Conservation (phyloP, 108 stramenopile species). For the Mediolabrus comicus region DNA sequence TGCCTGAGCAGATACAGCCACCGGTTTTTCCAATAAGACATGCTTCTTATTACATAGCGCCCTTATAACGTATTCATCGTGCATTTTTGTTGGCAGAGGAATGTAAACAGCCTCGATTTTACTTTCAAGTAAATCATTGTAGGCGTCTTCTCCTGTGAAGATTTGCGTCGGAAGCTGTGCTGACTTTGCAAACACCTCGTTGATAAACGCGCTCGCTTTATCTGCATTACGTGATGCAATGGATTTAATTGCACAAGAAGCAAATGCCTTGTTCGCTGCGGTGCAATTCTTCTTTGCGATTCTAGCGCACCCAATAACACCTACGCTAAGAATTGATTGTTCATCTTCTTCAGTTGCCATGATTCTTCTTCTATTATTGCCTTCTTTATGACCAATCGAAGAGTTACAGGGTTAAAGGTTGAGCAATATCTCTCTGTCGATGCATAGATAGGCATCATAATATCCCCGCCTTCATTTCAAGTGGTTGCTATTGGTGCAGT, state of each 20-base stretch:
- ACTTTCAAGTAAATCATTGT: conserved; percentile 13
- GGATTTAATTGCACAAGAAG: conserved; percentile 29
- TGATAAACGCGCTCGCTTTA: conserved; percentile 28
- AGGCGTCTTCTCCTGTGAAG: conserved; percentile 21
- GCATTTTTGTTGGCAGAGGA: conserved; percentile 41
- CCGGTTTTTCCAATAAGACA: conserved; percentile 69
- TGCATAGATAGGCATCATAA: no score
- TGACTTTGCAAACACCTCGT: conserved; percentile 1
- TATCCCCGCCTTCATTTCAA: no score
- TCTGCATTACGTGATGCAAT: conserved; percentile 28
- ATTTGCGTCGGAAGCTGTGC: background rate
- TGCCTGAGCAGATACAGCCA: conserved; percentile 42
- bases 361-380: no score
- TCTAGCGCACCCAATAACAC: conserved; percentile 41
- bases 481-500: no score
- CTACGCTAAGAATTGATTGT: conserved; percentile 30
- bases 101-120: conserved; percentile 44
- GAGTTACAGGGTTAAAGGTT: no score
- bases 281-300: conserved; percentile 40
- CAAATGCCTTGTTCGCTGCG: conserved; percentile 13
- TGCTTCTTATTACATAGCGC: conserved; percentile 56
- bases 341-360: background rate
- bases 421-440: no score
- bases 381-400: no score
- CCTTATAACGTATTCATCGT: conserved; percentile 37